Evolutionary conservation across 345 rosid genomes (phyloP).

Genomic region (Brassica cretica): DNA sequence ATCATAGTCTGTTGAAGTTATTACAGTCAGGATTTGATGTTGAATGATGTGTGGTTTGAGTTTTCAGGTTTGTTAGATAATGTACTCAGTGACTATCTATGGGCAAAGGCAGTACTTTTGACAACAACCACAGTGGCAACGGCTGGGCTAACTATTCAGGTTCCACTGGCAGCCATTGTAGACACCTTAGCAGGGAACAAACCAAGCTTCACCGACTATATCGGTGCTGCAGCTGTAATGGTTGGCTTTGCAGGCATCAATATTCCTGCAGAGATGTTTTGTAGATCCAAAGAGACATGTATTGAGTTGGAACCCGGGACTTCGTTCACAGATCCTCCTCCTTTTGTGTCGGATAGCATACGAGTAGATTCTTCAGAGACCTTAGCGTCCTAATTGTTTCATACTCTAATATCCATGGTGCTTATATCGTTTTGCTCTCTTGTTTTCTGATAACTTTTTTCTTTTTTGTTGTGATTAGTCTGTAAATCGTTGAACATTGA

Average conservation of each 20-base stretch:
- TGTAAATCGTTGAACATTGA: background rate
- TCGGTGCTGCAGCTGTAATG: conserved; percentile 89
- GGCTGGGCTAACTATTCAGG: conserved; percentile 93
- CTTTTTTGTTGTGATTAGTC: background rate
- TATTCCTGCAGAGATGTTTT: conserved; percentile 59
- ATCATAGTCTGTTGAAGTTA: too few species aligned
- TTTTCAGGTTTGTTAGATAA: conserved; percentile 82
- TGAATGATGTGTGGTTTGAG: background rate
- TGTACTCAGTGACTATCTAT: conserved; percentile 87
- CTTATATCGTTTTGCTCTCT: background rate
- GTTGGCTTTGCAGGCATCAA: conserved; percentile 89
- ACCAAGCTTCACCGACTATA: conserved; percentile 64
- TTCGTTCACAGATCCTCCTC: conserved; percentile 31
- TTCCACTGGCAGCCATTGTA: conserved; percentile 88
- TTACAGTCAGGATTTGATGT: too few species aligned
- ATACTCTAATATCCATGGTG: background rate
- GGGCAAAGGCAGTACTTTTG: conserved; percentile 94
- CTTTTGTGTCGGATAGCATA: conserved; percentile 4
- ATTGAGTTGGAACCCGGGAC: conserved; percentile 45
- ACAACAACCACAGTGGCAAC: conserved; percentile 99
- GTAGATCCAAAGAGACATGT: conserved; percentile 47
- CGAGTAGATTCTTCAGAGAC: conserved; percentile 12
- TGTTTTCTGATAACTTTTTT: background rate
- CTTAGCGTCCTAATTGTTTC: background rate
- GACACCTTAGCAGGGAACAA: conserved; percentile 72